Percentiles rank a stretch among this genome's conserved stretches.
These are phyloP conservation scores for Apiospora saccharicola DNA, from an alignment of 2,329 filamentous ascomycete genomes.

Conservation along the genomic window DNA sequence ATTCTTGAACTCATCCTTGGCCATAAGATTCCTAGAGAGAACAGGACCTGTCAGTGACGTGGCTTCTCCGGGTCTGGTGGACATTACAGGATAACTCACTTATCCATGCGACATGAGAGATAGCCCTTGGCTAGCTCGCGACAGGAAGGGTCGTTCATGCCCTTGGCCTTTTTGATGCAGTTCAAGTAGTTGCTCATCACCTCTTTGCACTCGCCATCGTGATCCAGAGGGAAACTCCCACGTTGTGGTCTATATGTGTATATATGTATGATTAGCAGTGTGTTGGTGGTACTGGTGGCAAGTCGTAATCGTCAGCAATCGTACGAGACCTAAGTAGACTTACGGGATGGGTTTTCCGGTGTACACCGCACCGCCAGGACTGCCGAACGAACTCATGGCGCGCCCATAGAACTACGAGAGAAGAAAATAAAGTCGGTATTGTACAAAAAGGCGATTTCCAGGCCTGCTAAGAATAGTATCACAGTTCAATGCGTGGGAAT, in stretches of 20 bases:
- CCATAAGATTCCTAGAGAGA: slow-evolving; percentile 85
- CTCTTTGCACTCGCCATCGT: slow-evolving; percentile 92
- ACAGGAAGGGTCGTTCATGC: slow-evolving; percentile 87
- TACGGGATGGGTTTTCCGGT: slow-evolving; percentile 75
- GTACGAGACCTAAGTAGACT: slow-evolving; percentile 42
- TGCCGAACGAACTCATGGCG: slow-evolving; percentile 71
- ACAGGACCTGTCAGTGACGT: neutral
- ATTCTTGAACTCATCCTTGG: slow-evolving; percentile 93
- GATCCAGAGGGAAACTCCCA: slow-evolving; percentile 95
- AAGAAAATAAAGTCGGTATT: neutral
- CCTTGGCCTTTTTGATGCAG: slow-evolving; percentile 85
- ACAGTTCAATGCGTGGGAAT: neutral
- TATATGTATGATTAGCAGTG: neutral
- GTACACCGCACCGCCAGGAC: slow-evolving; percentile 70
- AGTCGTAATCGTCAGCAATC: neutral
- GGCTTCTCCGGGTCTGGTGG: neutral
- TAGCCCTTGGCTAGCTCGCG: slow-evolving; percentile 88
- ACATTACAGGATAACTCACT: slow-evolving; percentile 59
- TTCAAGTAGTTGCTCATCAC: slow-evolving; percentile 85
- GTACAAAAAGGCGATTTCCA: neutral
- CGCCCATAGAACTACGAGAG: neutral
- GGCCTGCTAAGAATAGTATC: neutral
- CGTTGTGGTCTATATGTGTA: slow-evolving; percentile 73
- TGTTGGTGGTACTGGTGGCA: neutral
- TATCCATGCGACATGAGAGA: slow-evolving; percentile 91